Evolutionary conservation across 2,329 filamentous ascomycete genomes (phyloP).

Genomic region (Fusarium sp.): DNA sequence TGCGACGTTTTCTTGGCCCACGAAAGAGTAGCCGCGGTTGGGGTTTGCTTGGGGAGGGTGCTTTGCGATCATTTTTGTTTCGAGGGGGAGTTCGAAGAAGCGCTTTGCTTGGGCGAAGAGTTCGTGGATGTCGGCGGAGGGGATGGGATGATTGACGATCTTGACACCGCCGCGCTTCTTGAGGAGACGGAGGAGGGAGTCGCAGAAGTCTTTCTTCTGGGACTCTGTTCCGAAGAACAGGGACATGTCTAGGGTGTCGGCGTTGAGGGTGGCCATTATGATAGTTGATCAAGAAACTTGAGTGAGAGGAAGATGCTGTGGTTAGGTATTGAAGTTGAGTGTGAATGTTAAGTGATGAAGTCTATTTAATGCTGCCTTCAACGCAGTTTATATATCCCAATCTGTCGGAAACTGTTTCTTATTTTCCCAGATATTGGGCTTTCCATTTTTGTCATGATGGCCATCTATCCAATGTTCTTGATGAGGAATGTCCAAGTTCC

Average conservation of each 20-base stretch:
- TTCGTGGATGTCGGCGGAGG: conserved; percentile 38
- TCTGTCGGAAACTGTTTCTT: conserved; percentile 33
- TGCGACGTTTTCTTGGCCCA: conserved; percentile 54
- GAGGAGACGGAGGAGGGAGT: conserved; percentile 40
- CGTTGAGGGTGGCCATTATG: conserved; percentile 35
- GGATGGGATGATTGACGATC: conserved; percentile 47
- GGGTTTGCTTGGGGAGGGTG: conserved; percentile 53
- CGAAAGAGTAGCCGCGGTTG: conserved; percentile 55
- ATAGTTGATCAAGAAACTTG: background rate
- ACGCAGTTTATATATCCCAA: conserved; percentile 20
- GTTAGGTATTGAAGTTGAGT: background rate
- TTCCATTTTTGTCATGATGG: conserved; percentile 5
- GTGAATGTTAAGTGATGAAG: conserved; percentile 5
- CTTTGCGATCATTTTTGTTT: conserved; percentile 51
- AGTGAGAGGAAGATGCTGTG: background rate
- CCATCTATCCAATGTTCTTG: background rate
- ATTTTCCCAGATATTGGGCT: background rate
- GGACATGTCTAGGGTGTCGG: conserved; percentile 48
- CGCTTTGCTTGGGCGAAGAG: conserved; percentile 46
- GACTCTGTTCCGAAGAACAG: conserved; percentile 48
- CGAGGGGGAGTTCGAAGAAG: conserved; percentile 53
- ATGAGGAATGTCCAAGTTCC: background rate
- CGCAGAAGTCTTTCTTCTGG: conserved; percentile 46
- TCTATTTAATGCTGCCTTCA: fast-evolving
- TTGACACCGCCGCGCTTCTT: conserved; percentile 47